Evolutionary conservation across 768 basidiomycete genomes (phyloP).

Genomic region (Mycena floridula): DNA sequence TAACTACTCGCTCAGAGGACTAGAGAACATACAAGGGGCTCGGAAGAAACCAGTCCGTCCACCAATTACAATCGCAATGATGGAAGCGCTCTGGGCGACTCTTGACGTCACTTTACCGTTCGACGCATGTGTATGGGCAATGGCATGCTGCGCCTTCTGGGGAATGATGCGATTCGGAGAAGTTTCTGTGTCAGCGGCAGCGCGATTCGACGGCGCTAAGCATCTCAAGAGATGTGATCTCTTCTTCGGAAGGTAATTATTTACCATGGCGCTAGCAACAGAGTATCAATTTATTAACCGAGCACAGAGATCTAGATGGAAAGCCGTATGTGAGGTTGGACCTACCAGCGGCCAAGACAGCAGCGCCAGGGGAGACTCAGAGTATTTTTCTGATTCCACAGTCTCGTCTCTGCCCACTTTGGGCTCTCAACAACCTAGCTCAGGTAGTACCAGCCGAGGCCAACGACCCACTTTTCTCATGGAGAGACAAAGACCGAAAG

Average conservation of each 20-base stretch:
- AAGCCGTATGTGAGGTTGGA: constrained; percentile 20
- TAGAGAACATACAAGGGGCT: constrained; percentile 6
- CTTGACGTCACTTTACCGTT: constrained; percentile 24
- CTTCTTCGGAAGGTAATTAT: too few relatives aligned
- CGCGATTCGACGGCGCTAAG: constrained; percentile 20
- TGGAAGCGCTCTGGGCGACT: not conserved
- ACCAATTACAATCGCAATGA: constrained; percentile 7
- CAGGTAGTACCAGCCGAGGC: constrained; percentile 5
- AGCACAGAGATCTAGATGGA: constrained; percentile 18
- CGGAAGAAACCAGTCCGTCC: constrained; percentile 1
- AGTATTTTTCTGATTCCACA: constrained; percentile 19
- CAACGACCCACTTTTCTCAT: not conserved
- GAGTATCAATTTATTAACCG: too few relatives aligned
- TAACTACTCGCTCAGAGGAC: constrained; percentile 7
- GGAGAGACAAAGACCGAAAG: not conserved
- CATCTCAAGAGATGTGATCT: constrained; percentile 14
- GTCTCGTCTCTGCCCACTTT: constrained; percentile 19
- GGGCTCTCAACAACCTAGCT: constrained; percentile 23
- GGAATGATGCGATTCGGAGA: constrained; percentile 34
- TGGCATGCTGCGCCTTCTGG: constrained; percentile 29
- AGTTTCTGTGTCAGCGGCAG: constrained; percentile 15
- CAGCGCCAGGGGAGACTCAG: constrained; percentile 24
- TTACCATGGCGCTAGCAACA: too few relatives aligned
- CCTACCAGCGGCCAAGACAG: constrained; percentile 31
- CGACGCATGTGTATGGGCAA: constrained; percentile 34